Percentiles rank a stretch among this genome's conserved stretches.
Evolutionary conservation across 139 green algal species (phyloP).

Genomic region (Coccomyxa sp.): DNA sequence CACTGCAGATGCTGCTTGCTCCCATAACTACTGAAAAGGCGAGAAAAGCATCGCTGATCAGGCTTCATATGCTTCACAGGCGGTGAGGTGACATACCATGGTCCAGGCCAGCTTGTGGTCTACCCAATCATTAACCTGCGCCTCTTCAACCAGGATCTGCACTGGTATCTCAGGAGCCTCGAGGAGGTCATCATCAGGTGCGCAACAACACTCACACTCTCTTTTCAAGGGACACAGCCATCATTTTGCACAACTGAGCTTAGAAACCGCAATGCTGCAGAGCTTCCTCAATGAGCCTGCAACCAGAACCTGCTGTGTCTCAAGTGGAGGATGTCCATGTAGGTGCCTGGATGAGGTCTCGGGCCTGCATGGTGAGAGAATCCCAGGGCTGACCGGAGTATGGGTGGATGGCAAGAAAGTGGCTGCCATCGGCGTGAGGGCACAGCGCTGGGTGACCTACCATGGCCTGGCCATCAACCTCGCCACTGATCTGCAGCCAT

Average conservation of each 20-base stretch:
- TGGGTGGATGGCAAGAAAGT: slow-evolving; percentile 67
- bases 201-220: not conserved
- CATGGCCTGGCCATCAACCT: slow-evolving; percentile 82
- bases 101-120: slow-evolving; percentile 73
- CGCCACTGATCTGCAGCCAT: slow-evolving; percentile 48
- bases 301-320: not conserved
- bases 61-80: too few species aligned
- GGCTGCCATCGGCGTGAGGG: slow-evolving; percentile 72
- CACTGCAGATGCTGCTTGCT: too few species aligned
- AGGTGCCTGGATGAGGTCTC: slow-evolving; percentile 39
- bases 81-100: slow-evolving; percentile 81
- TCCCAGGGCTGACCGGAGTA: slow-evolving; percentile 69
- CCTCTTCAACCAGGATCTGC: slow-evolving; percentile 53
- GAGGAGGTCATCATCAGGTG: slow-evolving; percentile 54
- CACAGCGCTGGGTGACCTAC: slow-evolving; percentile 67
- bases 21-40: too few species aligned
- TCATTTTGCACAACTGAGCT: not conserved
- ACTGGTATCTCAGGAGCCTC: slow-evolving; percentile 72
- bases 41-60: too few species aligned
- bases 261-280: not conserved
- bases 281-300: not conserved
- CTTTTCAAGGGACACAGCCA: not conserved
- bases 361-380: slow-evolving; percentile 43
- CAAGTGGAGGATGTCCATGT: not conserved
- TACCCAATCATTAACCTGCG: slow-evolving; percentile 75